phyloP scores from a whole-genome alignment of 441 rosid species.

The Gossypium gossypioides region DNA sequence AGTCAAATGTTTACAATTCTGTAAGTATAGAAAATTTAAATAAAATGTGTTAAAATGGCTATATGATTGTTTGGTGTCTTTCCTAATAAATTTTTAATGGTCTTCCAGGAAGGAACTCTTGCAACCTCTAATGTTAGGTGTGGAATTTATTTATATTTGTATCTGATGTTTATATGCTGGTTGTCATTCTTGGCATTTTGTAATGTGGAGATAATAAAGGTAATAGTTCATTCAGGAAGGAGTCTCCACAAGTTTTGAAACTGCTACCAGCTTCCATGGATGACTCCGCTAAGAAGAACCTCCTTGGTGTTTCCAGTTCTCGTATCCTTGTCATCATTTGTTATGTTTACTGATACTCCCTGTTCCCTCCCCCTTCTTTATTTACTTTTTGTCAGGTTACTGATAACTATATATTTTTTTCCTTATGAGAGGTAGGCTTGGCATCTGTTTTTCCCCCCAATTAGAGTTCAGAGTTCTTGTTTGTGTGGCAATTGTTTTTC shows the following conservation, averaged over 20 bases:
- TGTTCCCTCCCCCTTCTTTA: neutral
- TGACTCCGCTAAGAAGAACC: conserved; percentile 63
- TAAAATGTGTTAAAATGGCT: conserved; percentile 10
- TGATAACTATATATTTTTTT: neutral
- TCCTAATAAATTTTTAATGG: conserved; percentile 19
- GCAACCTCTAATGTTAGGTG: conserved; percentile 57
- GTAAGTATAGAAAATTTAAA: conserved; percentile 36
- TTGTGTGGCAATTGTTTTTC: neutral
- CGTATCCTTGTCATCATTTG: conserved; percentile 53
- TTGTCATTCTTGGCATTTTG: conserved; percentile 3
- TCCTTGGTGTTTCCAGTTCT: conserved; percentile 53
- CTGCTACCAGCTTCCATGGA: conserved; percentile 62
- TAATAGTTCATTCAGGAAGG: conserved; percentile 42
- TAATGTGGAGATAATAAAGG: conserved; percentile 15
- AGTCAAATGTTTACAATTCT: conserved; percentile 28
- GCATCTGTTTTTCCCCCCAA: neutral
- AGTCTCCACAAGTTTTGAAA: conserved; percentile 56
- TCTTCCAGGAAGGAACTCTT: conserved; percentile 50
- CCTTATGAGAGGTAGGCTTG: neutral
- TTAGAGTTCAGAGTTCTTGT: neutral
- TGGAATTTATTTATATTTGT: conserved; percentile 7
- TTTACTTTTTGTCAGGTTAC: neutral
- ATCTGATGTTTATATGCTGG: conserved; percentile 9
- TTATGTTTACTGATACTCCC: neutral
- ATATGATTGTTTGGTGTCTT: neutral